Evolutionary conservation across 805 yeast species (phyloP).

Genomic region (Candida nonsorbophila): DNA sequence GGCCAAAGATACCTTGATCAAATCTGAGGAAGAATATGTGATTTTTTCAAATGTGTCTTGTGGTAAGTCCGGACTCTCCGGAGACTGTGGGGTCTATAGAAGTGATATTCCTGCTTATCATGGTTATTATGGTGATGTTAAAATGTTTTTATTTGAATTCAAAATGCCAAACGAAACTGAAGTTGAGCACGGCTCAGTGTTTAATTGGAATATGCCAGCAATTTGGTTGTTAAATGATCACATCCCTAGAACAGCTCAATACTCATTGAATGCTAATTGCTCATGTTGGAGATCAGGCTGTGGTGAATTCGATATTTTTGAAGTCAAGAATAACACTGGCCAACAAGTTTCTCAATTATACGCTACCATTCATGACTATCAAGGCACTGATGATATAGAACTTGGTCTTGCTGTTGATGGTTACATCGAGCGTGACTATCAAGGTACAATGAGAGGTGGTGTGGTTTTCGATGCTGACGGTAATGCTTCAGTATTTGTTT

Average conservation of each 20-base stretch:
- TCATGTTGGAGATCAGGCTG: constrained; percentile 77
- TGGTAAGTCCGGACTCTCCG: constrained; percentile 45
- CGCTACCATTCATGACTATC: constrained; percentile 72
- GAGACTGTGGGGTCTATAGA: constrained; percentile 74
- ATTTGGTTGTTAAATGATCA: constrained; percentile 72
- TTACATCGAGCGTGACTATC: constrained; percentile 49
- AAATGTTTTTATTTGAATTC: constrained; percentile 71
- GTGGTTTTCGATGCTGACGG: constrained; percentile 63
- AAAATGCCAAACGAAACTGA: constrained; percentile 54
- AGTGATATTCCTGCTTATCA: constrained; percentile 69
- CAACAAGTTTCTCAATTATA: constrained; percentile 37
- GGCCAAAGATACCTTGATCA: constrained; percentile 41
- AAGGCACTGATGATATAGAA: constrained; percentile 59
- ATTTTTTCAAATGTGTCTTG: constrained; percentile 59
- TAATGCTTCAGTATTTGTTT: constrained; percentile 54
- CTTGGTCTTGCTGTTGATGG: constrained; percentile 57
- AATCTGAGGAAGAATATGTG: constrained; percentile 55
- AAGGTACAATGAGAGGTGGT: constrained; percentile 59
- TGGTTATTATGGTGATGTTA: constrained; percentile 61
- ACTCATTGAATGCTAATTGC: constrained; percentile 55
- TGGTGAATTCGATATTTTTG: constrained; percentile 76
- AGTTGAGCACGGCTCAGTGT: constrained; percentile 11
- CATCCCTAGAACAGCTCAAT: constrained; percentile 72
- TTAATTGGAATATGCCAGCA: constrained; percentile 61
- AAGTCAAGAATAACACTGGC: constrained; percentile 48